Evolutionary conservation across 192 early-diverging fungal species (phyloP).

Genomic region (Coemansia sp.): DNA sequence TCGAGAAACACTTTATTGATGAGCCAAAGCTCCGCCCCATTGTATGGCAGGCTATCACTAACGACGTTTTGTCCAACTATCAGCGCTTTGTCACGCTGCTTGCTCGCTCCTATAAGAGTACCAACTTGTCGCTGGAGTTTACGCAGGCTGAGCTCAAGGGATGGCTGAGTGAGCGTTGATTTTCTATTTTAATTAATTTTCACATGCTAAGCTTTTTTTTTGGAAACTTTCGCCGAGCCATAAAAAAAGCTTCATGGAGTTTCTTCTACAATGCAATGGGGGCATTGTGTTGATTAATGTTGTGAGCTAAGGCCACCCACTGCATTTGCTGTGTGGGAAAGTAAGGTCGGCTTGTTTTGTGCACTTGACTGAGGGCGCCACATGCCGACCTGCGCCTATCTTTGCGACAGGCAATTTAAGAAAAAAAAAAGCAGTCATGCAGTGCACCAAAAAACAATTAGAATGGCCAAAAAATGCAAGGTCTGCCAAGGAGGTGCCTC

Average conservation of each 20-base stretch:
- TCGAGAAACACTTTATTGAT: slow-evolving; percentile 92
- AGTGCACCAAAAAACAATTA: background rate
- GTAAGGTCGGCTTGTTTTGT: slow-evolving; percentile 1
- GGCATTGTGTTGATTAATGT: background rate
- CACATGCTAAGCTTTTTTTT: background rate
- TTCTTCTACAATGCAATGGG: background rate
- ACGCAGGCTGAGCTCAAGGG: slow-evolving; percentile 56
- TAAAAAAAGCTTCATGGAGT: background rate
- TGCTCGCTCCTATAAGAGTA: slow-evolving; percentile 81
- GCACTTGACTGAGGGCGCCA: background rate
- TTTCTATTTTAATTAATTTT: background rate
- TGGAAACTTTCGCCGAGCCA: background rate
- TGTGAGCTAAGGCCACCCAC: background rate
- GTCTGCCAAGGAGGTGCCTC: background rate
- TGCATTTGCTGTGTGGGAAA: background rate
- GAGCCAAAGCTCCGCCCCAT: slow-evolving; percentile 80
- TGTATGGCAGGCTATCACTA: slow-evolving; percentile 88
- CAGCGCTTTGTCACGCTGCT: slow-evolving; percentile 82
- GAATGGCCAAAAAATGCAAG: background rate
- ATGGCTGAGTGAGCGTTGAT: slow-evolving; percentile 48
- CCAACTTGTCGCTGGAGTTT: slow-evolving; percentile 79
- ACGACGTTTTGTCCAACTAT: slow-evolving; percentile 77
- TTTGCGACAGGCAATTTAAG: background rate
- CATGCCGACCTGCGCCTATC: background rate
- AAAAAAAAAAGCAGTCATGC: background rate